Conservation (phyloP, 176 grass and related monocot species). For the Triticum aestivum region DNA sequence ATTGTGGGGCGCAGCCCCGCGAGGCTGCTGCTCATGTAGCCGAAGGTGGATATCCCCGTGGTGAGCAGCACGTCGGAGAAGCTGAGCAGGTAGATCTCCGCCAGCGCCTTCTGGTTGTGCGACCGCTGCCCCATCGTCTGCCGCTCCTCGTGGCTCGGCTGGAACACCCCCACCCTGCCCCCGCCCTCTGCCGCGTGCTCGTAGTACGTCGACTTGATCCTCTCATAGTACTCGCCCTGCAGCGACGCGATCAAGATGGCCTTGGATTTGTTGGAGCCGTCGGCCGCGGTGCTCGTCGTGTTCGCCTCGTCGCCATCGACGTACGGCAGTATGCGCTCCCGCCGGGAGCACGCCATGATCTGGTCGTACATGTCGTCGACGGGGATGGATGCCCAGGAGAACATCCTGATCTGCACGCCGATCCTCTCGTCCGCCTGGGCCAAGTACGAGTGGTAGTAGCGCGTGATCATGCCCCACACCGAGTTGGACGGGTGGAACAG, state of each 20-base stretch:
- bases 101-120: slow-evolving; percentile 65
- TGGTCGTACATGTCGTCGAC: slow-evolving; percentile 38
- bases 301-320: background rate
- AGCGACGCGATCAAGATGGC: slow-evolving; percentile 50
- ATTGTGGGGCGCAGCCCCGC: slow-evolving; percentile 20
- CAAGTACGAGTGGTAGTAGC: slow-evolving; percentile 41
- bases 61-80: slow-evolving; percentile 49
- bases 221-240: slow-evolving; percentile 48
- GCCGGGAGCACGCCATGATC: slow-evolving; percentile 46
- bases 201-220: slow-evolving; percentile 41
- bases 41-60: slow-evolving; percentile 48
- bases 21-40: slow-evolving; percentile 50
- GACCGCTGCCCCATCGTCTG: slow-evolving; percentile 20
- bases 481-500: slow-evolving; percentile 53
- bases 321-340: slow-evolving; percentile 38
- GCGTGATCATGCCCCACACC: slow-evolving; percentile 44
- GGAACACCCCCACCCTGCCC: slow-evolving; percentile 30
- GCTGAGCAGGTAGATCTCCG: slow-evolving; percentile 62
- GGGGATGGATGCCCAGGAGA: background rate
- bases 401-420: slow-evolving; percentile 60
- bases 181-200: slow-evolving; percentile 29
- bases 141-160: slow-evolving; percentile 47
- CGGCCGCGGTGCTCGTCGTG: background rate
- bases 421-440: slow-evolving; percentile 29
- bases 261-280: background rate